phyloP scores from a whole-genome alignment of 805 yeast species.

The Maudiozyma barnettii region DNA sequence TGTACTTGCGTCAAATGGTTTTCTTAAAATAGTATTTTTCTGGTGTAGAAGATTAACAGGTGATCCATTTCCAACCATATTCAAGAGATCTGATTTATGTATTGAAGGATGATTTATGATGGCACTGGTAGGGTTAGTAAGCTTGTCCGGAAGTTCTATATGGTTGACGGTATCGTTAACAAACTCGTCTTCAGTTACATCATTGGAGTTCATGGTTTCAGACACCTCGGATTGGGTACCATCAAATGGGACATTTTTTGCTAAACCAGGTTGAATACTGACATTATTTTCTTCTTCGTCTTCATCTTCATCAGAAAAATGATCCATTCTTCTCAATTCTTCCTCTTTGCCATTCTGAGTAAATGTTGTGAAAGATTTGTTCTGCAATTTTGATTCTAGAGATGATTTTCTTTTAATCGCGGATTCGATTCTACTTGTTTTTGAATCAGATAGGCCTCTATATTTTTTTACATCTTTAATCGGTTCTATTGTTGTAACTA shows the following conservation, averaged over 20 bases:
- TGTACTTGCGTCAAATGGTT: not conserved
- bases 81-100: constrained; percentile 5
- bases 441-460: not conserved
- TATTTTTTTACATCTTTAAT: not conserved
- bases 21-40: not conserved
- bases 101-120: constrained; percentile 1
- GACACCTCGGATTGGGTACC: not conserved
- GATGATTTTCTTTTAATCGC: constrained; percentile 19
- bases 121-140: not conserved
- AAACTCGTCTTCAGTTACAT: not conserved
- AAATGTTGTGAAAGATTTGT: constrained; percentile 11
- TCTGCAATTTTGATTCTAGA: constrained; percentile 16
- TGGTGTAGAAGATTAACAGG: not conserved
- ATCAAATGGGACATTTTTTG: not conserved
- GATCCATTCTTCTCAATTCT: constrained; percentile 7
- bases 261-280: not conserved
- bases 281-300: not conserved
- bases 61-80: constrained; percentile 3
- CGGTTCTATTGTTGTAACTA: not conserved
- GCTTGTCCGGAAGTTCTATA: not conserved
- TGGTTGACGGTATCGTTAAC: constrained; percentile 7
- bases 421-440: not conserved
- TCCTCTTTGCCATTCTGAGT: constrained; percentile 11
- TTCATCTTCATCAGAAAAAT: constrained; percentile 10
- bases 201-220: not conserved